Conservation (phyloP, 2,329 filamentous ascomycete species). For the Aschersonia sp. region DNA sequence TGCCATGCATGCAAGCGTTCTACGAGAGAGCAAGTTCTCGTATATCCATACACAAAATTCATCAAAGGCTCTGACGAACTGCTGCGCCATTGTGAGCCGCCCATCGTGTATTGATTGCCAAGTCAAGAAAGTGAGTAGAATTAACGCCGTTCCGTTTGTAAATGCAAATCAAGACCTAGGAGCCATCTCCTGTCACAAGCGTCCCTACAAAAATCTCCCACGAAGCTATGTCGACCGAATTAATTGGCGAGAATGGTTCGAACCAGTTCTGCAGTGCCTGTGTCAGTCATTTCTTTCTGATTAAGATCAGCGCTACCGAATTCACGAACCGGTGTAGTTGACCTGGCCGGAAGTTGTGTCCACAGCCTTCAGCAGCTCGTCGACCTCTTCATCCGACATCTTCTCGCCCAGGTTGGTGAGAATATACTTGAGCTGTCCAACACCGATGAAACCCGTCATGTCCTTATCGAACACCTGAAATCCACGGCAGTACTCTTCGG, state of each 20-base stretch:
- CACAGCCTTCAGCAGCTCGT: constrained; percentile 95
- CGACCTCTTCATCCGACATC: constrained; percentile 97
- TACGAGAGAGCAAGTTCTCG: too few species aligned
- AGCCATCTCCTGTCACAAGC: constrained; percentile 5
- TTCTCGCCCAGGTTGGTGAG: constrained; percentile 97
- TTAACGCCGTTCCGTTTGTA: constrained; percentile 3
- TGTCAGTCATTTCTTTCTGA: constrained; percentile 1
- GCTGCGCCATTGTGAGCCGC: too few species aligned
- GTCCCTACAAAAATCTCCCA: neutral
- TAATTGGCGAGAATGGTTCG: constrained; percentile 79
- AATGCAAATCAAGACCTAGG: constrained; percentile 1
- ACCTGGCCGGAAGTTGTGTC: constrained; percentile 94
- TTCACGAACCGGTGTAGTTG: constrained; percentile 75
- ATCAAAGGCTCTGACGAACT: too few species aligned
- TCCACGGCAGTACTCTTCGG: constrained; percentile 94
- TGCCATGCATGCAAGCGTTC: too few species aligned
- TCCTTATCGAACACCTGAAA: constrained; percentile 99
- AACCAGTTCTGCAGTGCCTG: constrained; percentile 51
- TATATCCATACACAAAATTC: too few species aligned
- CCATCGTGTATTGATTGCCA: neutral
- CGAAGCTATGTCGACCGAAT: constrained; percentile 6
- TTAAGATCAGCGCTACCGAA: neutral
- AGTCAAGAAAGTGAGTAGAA: constrained; percentile 4
- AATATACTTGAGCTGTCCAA: constrained; percentile 96
- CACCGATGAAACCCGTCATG: constrained; percentile 93